Conservation (phyloP, 2,329 filamentous ascomycete species). For the Pochonia chlamydosporia region DNA sequence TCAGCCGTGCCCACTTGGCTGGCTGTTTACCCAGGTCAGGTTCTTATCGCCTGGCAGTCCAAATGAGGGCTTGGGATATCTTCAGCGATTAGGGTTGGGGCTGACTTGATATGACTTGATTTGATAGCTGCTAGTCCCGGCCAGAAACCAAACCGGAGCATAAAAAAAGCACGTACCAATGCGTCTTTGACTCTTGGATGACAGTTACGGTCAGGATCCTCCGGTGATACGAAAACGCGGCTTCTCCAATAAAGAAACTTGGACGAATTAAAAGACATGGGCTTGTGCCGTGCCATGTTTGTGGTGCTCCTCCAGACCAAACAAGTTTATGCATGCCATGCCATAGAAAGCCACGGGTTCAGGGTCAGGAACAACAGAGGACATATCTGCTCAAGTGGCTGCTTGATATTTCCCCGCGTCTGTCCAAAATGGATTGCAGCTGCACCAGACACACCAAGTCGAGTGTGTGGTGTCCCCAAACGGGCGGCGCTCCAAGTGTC, state of each 20-base stretch:
- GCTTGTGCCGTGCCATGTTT: neutral
- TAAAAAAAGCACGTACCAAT: neutral
- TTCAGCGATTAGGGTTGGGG: neutral
- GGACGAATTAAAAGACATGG: neutral
- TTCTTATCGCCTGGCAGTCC: neutral
- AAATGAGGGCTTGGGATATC: neutral
- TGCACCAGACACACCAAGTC: neutral
- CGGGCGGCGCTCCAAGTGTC: neutral
- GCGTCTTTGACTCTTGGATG: too few relatives aligned
- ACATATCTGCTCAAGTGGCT: too few relatives aligned
- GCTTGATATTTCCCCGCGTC: neutral
- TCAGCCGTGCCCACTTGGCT: neutral
- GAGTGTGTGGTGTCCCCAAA: neutral
- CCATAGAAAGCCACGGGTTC: neutral
- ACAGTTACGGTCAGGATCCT: too few relatives aligned
- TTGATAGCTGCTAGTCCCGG: too few relatives aligned
- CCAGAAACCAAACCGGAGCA: neutral
- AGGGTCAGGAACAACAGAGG: neutral
- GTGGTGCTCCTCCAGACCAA: neutral
- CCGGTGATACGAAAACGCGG: too few relatives aligned
- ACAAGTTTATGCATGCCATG: neutral
- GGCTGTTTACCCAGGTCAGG: too few relatives aligned
- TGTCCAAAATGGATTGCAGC: neutral
- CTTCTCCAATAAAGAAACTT: too few relatives aligned
- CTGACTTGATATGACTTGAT: neutral